phyloP scores from a whole-genome alignment of 495 filamentous ascomycete species.

The Entonaema liquescens region DNA sequence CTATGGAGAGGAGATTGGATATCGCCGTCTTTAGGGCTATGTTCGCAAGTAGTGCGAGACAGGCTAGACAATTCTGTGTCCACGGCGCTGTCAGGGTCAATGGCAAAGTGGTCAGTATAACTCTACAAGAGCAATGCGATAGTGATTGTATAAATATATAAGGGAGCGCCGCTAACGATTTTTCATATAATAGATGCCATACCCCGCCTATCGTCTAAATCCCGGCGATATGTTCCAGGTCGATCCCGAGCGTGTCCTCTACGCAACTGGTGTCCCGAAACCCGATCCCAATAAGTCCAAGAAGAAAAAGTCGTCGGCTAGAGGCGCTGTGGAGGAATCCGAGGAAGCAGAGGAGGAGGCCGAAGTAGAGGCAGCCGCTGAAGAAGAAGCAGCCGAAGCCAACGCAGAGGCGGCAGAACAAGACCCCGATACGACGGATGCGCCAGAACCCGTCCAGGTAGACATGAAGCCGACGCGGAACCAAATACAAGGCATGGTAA shows the following conservation, averaged over 20 bases:
- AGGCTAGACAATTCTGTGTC: slow-evolving; percentile 92
- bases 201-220: slow-evolving; percentile 94
- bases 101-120: slow-evolving; percentile 81
- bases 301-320: background rate
- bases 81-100: slow-evolving; percentile 96
- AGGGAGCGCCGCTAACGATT: slow-evolving; percentile 6
- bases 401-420: slow-evolving; percentile 44
- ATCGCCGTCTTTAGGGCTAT: slow-evolving; percentile 89
- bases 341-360: slow-evolving; percentile 41
- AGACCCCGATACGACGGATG: slow-evolving; percentile 46
- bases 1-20: slow-evolving; percentile 88
- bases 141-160: background rate
- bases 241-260: slow-evolving; percentile 85
- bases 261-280: slow-evolving; percentile 82
- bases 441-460: slow-evolving; percentile 38
- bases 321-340: background rate
- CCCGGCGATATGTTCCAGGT: slow-evolving; percentile 98
- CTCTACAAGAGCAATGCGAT: background rate
- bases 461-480: slow-evolving; percentile 41
- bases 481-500: slow-evolving; percentile 38
- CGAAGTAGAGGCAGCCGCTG: slow-evolving; percentile 26
- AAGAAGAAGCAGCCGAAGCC: slow-evolving; percentile 36
- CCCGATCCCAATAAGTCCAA: slow-evolving; percentile 13
- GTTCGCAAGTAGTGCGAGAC: slow-evolving; percentile 93
- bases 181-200: slow-evolving; percentile 71